A percentile compares a stretch with the other conserved stretches of the same genome.
Evolutionary conservation across 208 protist genomes (phyloP).

Genomic region (Naegleria gruberi): DNA sequence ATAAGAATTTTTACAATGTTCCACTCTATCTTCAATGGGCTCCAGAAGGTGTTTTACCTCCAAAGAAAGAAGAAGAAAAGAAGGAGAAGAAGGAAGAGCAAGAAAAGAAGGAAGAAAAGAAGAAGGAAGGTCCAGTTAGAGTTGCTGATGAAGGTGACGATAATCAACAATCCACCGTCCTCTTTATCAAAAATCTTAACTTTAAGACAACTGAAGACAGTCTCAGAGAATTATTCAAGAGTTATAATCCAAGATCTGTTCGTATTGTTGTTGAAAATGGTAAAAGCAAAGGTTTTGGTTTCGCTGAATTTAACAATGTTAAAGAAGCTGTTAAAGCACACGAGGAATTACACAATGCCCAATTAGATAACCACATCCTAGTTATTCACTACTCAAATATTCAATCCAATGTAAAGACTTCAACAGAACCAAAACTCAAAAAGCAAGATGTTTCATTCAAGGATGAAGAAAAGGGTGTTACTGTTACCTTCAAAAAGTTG

Average conservation of each 20-base stretch:
- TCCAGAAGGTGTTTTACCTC: conserved; percentile 50
- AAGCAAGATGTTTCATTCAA: neutral
- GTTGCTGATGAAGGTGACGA: conserved; percentile 42
- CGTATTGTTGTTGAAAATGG: conserved; percentile 38
- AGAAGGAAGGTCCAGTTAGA: conserved; percentile 60
- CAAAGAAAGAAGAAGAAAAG: neutral
- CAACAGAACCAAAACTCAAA: conserved; percentile 45
- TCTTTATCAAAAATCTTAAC: conserved; percentile 82
- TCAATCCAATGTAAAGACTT: conserved; percentile 31
- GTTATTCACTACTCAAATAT: neutral
- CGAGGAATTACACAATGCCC: conserved; percentile 33
- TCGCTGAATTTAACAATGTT: conserved; percentile 73
- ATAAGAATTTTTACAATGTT: conserved; percentile 76
- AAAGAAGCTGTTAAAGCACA: conserved; percentile 45
- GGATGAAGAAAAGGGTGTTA: conserved; percentile 17
- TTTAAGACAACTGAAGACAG: conserved; percentile 69
- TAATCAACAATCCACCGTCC: conserved; percentile 42
- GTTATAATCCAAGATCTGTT: conserved; percentile 1
- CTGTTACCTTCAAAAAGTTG: conserved; percentile 65
- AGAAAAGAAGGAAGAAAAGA: conserved; percentile 40
- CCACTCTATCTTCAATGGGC: conserved; percentile 97
- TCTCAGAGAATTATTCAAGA: conserved; percentile 41
- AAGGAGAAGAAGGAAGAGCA: conserved; percentile 15
- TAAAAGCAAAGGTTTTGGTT: conserved; percentile 78
- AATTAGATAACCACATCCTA: neutral